A percentile compares a stretch with the other conserved stretches of the same genome.
These are phyloP conservation scores for Tetracladium maxilliforme DNA, from an alignment of 2,329 filamentous ascomycete species.

Conservation along the genomic window DNA sequence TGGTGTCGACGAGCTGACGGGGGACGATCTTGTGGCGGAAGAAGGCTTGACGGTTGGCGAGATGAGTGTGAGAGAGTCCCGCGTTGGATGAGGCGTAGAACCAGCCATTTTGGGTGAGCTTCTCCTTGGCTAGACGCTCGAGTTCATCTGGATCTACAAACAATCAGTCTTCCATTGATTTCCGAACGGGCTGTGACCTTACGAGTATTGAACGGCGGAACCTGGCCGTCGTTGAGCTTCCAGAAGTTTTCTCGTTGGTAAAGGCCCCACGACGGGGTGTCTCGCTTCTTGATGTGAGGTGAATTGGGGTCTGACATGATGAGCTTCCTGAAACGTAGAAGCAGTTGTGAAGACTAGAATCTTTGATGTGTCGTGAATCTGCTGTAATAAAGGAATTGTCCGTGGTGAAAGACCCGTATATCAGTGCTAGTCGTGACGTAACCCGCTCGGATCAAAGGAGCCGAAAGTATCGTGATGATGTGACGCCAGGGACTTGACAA, in stretches of 20 bases:
- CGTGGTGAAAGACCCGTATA: no score
- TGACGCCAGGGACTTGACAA: no score
- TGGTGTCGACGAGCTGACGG: constrained; percentile 45
- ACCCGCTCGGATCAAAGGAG: no score
- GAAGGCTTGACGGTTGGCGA: constrained; percentile 49
- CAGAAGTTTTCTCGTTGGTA: constrained; percentile 41
- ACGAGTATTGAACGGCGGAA: constrained; percentile 35
- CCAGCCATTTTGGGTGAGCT: constrained; percentile 42
- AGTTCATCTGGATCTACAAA: constrained; percentile 37
- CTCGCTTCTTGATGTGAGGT: constrained; percentile 30
- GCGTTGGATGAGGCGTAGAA: constrained; percentile 42
- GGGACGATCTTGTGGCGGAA: constrained; percentile 48
- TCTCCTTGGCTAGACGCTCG: constrained; percentile 39
- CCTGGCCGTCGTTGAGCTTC: constrained; percentile 32
- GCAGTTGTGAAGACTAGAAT: no score
- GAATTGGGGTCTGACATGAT: constrained; percentile 28
- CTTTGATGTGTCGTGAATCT: no score
- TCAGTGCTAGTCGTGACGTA: no score
- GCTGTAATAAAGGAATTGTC: no score
- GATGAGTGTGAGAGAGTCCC: constrained; percentile 31
- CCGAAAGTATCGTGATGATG: no score
- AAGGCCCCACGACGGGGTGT: constrained; percentile 35
- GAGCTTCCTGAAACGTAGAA: no score
- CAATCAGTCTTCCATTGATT: background rate
- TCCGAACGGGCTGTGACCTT: constrained; percentile 2